phyloP scores from a whole-genome alignment of 345 rosid genomes.

The Eucalyptus microcorys region DNA sequence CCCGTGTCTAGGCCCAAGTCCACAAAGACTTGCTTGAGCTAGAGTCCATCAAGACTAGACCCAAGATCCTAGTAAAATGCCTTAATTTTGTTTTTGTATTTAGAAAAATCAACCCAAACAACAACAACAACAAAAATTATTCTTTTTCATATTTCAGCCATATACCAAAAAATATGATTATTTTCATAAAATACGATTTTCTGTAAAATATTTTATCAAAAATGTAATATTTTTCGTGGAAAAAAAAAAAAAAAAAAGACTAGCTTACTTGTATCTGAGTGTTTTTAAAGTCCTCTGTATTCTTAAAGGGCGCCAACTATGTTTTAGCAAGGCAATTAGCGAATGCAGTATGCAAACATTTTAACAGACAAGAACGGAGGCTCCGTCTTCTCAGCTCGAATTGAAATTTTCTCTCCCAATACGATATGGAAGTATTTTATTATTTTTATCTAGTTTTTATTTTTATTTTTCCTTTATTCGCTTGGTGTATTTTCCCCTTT shows the following conservation, averaged over 20 bases:
- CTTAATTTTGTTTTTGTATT: no score
- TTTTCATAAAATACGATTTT: no score
- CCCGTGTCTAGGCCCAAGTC: neutral
- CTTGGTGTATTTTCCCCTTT: neutral
- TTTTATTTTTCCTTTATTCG: neutral
- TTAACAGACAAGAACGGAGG: neutral
- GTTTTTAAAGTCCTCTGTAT: neutral
- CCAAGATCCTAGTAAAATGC: no score
- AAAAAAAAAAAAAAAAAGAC: neutral
- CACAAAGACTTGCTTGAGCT: neutral
- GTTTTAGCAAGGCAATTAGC: neutral
- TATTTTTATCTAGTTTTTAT: neutral
- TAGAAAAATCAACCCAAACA: neutral
- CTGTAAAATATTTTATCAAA: no score
- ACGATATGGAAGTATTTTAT: neutral
- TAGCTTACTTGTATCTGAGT: rapidly evolving
- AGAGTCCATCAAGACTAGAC: neutral
- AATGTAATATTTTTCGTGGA: no score
- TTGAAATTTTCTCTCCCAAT: neutral
- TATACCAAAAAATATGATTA: neutral
- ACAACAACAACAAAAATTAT: no score
- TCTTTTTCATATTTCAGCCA: neutral
- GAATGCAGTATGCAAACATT: neutral
- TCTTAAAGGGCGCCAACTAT: neutral
- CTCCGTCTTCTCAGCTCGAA: neutral